Evolutionary conservation across 176 grass and related monocot genomes (phyloP).

Genomic region (Chloris gayana): DNA sequence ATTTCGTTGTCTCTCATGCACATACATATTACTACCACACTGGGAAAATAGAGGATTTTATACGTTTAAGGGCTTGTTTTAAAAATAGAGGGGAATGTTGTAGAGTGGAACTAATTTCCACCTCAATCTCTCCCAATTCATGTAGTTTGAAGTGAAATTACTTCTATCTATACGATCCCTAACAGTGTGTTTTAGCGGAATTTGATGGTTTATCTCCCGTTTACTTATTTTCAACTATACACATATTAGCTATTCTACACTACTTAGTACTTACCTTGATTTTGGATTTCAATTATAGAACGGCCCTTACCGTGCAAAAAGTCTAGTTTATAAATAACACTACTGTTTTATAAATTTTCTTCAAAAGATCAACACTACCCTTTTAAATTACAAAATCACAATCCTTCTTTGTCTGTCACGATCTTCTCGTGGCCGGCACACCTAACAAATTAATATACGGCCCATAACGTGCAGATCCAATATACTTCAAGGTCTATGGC

Average conservation of each 20-base stretch:
- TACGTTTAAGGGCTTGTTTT: neutral
- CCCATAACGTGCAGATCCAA: constrained; percentile 30
- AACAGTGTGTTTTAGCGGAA: too few relatives aligned
- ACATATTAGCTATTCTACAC: neutral
- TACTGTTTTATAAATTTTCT: neutral
- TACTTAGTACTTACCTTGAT: neutral
- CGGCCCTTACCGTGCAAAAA: neutral
- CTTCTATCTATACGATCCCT: too few relatives aligned
- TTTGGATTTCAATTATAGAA: neutral
- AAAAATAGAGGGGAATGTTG: too few relatives aligned
- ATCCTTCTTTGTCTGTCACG: constrained; percentile 8
- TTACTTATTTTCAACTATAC: neutral
- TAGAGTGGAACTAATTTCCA: too few relatives aligned
- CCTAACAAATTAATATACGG: constrained; percentile 36
- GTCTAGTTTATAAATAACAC: neutral
- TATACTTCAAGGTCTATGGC: constrained; percentile 25
- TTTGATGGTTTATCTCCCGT: neutral
- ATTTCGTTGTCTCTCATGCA: neutral
- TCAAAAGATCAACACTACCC: neutral
- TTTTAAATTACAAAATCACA: constrained; percentile 5
- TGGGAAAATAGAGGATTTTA: neutral
- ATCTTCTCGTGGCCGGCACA: constrained; percentile 33
- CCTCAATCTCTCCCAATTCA: too few relatives aligned
- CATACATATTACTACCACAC: neutral
- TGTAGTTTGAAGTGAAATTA: too few relatives aligned